These are phyloP conservation scores for Pelargonium fulgidum DNA, from an alignment of 441 rosid species.

Conservation along the genomic window DNA sequence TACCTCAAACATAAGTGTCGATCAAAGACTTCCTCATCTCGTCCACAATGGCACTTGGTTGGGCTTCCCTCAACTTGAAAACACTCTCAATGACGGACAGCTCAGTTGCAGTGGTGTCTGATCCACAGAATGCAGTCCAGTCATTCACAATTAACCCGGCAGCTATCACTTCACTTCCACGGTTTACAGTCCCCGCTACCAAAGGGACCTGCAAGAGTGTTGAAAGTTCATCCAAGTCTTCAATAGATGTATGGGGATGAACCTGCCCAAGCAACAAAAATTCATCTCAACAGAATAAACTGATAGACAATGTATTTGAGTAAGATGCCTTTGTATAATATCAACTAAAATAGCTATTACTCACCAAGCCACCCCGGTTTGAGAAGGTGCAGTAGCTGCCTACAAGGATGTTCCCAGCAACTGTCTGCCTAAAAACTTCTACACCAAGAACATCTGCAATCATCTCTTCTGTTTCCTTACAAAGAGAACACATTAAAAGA, in stretches of 20 bases:
- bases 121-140: conserved; percentile 84
- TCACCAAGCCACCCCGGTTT: conserved; percentile 78
- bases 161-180: conserved; percentile 78
- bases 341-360: conserved; percentile 8
- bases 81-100: conserved; percentile 80
- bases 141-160: conserved; percentile 83
- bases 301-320: not conserved
- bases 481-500: not conserved
- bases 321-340: not conserved
- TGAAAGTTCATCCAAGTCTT: conserved; percentile 83
- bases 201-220: conserved; percentile 84
- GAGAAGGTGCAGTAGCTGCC: conserved; percentile 80
- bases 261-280: conserved; percentile 38
- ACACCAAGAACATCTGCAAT: conserved; percentile 86
- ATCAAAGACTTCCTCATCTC: conserved; percentile 93
- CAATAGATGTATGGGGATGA: conserved; percentile 81
- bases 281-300: too few species aligned
- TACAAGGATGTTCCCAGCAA: conserved; percentile 79
- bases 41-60: conserved; percentile 64
- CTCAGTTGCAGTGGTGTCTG: conserved; percentile 88
- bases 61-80: conserved; percentile 87
- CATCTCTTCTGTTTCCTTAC: conserved; percentile 74
- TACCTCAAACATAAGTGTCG: conserved; percentile 57
- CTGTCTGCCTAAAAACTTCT: conserved; percentile 82
- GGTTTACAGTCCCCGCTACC: conserved; percentile 90